Conservation (phyloP, 2,329 filamentous ascomycete species). For the Fusarium nisikadoi region DNA sequence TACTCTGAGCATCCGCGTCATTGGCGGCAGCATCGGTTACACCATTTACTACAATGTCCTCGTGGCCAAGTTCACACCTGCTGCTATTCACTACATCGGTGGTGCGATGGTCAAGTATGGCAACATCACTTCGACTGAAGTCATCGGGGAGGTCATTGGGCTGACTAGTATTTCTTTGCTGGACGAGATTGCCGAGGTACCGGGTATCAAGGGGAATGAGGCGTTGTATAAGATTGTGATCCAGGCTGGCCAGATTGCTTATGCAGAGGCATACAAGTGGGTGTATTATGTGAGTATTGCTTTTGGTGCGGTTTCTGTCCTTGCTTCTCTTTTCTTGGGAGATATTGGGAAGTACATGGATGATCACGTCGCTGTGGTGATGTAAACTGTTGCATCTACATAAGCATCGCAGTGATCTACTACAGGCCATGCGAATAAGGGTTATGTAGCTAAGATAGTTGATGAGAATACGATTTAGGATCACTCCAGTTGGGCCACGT, state of each 20-base stretch:
- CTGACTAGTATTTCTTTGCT: neutral
- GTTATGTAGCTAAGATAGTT: neutral
- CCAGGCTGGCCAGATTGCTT: neutral
- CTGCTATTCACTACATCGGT: neutral
- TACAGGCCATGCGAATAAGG: no score
- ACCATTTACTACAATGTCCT: neutral
- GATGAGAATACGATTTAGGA: neutral
- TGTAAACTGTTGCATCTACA: neutral
- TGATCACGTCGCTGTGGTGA: neutral
- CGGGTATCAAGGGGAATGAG: neutral
- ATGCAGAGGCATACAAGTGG: conserved; percentile 4
- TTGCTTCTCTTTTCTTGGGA: neutral
- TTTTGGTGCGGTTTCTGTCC: neutral
- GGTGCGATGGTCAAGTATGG: neutral
- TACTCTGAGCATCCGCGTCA: neutral
- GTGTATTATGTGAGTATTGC: conserved; percentile 3
- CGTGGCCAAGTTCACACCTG: neutral
- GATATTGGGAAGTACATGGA: neutral
- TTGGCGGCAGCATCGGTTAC: neutral
- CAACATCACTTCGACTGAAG: neutral
- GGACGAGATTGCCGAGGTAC: neutral
- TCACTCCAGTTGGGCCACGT: no score
- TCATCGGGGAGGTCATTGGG: neutral
- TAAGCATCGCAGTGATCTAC: neutral
- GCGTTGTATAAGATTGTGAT: neutral